Evolutionary conservation across 257 asterid genomes (phyloP), one percentile per base, ranked within the genome.

Genomic region (Salvia splendens): DNA sequence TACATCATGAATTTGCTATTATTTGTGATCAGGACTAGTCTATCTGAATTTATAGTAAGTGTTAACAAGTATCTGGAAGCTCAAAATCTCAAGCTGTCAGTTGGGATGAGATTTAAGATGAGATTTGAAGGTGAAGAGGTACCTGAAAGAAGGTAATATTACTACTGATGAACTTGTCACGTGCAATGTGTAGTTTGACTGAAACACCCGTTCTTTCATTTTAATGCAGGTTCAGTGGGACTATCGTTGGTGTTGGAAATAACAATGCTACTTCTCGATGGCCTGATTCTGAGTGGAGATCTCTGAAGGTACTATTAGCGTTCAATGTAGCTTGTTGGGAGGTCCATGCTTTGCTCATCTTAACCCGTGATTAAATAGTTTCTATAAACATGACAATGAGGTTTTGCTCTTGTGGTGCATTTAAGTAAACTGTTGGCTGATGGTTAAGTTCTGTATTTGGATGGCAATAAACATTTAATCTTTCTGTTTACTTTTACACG

Each of bases 71-170:
- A 91, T 79, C 92, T 94, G 69, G 99, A 91, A 79, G 95, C 96
- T 77, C 89, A 71, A 72, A 87, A 75, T 80, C 91, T 84, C 77
- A 91, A 94, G 73, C 85, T 94, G 36, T 83, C 95, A 36, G 95
- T 91, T 70, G 99, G 97, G 81, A 87, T 94, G 97, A 83, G 99
- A 81, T 88, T 88, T 82, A 94, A 85, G 87, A 94, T 94, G 99
- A 84, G 87, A 76, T 94, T 94, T 71, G 99, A 94, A 81, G 96
- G 97, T 6, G 99, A 94, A 74, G 99, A 94, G 78, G 96, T 86
- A 78, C 96, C 96, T 20, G 99, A 94, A 76, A 86, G 95, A 84
- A 91, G 99, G 99, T 94, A 83, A 42, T n/a, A 20, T 68, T 50
- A 57, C 41, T 20, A 33, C 56, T 53, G 24, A 17, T 75, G n/a